A percentile compares a stretch with the other conserved stretches of the same genome.
Evolutionary conservation across 1,139 yeast species (phyloP).

Genomic region (Taphrina confusa): DNA sequence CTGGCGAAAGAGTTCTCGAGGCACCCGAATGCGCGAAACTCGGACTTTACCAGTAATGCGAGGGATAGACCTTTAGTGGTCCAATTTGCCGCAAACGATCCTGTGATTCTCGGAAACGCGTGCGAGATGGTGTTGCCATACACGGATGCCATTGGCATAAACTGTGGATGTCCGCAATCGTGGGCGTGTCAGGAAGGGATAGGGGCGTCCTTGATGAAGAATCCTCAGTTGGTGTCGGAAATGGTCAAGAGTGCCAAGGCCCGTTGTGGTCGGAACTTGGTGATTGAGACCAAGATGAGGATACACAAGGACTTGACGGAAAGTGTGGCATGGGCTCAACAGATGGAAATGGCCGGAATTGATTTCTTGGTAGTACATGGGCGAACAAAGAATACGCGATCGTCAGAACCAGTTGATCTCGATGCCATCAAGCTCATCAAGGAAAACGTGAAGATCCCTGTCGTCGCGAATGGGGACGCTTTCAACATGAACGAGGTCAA

Average conservation of each 20-base stretch:
- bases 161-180: conserved; percentile 96
- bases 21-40: conserved; percentile 71
- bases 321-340: conserved; percentile 69
- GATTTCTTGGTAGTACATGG: conserved; percentile 96
- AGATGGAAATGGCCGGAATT: conserved; percentile 82
- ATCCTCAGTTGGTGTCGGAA: conserved; percentile 73
- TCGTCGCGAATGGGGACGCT: conserved; percentile 95
- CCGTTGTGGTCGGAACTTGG: conserved; percentile 65
- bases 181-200: conserved; percentile 95
- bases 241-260: conserved; percentile 83
- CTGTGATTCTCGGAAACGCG: conserved; percentile 76
- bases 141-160: conserved; percentile 90
- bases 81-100: conserved; percentile 89
- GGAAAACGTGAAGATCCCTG: conserved; percentile 66
- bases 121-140: conserved; percentile 86
- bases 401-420: conserved; percentile 76
- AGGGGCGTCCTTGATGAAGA: conserved; percentile 90
- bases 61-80: conserved; percentile 65
- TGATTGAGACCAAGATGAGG: conserved; percentile 87
- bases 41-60: conserved; percentile 79
- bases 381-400: conserved; percentile 78
- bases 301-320: conserved; percentile 71
- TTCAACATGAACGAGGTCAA: conserved; percentile 64
- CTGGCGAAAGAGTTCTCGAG: conserved; percentile 92
- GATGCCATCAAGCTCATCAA: conserved; percentile 76